These are phyloP conservation scores for Ophiostoma sp. DNA, from an alignment of 2,329 filamentous ascomycete species.

Conservation along the genomic window DNA sequence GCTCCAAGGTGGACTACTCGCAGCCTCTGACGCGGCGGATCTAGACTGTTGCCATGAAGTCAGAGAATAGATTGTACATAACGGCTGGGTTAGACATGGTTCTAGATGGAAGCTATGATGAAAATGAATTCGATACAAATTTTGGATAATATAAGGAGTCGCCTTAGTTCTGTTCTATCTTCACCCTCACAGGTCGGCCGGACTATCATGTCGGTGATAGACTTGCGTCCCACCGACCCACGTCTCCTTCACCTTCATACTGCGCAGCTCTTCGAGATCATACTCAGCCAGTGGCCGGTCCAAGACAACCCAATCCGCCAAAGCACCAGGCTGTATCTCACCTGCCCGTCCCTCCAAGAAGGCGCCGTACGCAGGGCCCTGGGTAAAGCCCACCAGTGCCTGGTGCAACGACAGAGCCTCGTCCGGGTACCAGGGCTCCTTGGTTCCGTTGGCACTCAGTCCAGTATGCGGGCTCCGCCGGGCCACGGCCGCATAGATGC, in stretches of 20 bases:
- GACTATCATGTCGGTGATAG: slow-evolving; percentile 39
- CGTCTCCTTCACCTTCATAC: slow-evolving; percentile 61
- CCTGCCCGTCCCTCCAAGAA: slow-evolving; percentile 62
- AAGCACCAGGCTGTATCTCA: slow-evolving; percentile 58
- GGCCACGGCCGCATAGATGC: slow-evolving; percentile 67
- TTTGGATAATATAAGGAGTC: background rate
- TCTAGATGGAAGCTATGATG: background rate
- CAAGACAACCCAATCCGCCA: slow-evolving; percentile 71
- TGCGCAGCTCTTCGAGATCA: slow-evolving; percentile 54
- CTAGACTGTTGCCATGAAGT: background rate
- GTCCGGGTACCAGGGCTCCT: slow-evolving; percentile 60
- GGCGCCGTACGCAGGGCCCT: slow-evolving; percentile 57
- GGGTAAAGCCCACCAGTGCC: slow-evolving; percentile 63
- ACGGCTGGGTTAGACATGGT: background rate
- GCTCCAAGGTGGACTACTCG: slow-evolving; percentile 20
- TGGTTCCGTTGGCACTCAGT: slow-evolving; percentile 47
- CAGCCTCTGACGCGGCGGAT: slow-evolving; percentile 24
- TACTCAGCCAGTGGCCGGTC: slow-evolving; percentile 54
- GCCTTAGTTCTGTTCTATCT: background rate
- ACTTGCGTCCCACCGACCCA: slow-evolving; percentile 64
- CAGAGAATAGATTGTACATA: background rate
- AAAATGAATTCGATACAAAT: background rate
- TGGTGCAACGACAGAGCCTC: slow-evolving; percentile 60
- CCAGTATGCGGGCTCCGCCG: slow-evolving; percentile 60
- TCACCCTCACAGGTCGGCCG: background rate